Conservation (phyloP, 2,329 filamentous ascomycete genomes). For the Corynespora cassiicola region DNA sequence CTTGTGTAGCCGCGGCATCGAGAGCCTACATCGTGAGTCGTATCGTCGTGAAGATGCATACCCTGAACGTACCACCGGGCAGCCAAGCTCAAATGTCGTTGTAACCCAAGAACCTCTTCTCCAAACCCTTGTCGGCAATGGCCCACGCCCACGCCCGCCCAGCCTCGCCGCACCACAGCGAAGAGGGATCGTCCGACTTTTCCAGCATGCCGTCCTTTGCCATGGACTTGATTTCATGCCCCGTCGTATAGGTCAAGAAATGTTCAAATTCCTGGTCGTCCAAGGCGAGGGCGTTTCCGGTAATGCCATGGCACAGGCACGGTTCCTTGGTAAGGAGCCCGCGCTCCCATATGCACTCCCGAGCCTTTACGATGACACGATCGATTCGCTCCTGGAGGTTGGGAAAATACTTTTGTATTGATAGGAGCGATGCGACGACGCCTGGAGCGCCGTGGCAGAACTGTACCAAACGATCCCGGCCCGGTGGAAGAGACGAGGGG, state of each 20-base stretch:
- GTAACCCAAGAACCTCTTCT: slow-evolving; percentile 57
- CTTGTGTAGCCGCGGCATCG: slow-evolving; percentile 4
- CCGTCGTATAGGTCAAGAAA: slow-evolving; percentile 65
- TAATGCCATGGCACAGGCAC: slow-evolving; percentile 70
- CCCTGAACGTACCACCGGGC: too few relatives aligned
- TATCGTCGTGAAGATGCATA: slow-evolving; percentile 28
- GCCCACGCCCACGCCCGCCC: slow-evolving; percentile 58
- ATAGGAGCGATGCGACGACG: slow-evolving; percentile 64
- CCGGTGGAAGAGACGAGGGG: slow-evolving; percentile 60
- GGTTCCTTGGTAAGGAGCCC: slow-evolving; percentile 69
- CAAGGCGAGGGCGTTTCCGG: slow-evolving; percentile 68
- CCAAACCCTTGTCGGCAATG: slow-evolving; percentile 51
- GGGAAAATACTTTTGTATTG: slow-evolving; percentile 64
- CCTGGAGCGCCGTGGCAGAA: slow-evolving; percentile 74
- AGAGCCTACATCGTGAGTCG: slow-evolving; percentile 22
- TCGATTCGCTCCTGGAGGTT: slow-evolving; percentile 61
- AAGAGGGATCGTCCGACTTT: slow-evolving; percentile 57
- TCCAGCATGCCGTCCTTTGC: slow-evolving; percentile 60
- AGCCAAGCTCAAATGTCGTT: slow-evolving; percentile 57
- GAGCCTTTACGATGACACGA: slow-evolving; percentile 57
- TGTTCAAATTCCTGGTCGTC: slow-evolving; percentile 59
- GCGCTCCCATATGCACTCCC: slow-evolving; percentile 61
- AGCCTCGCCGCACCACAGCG: slow-evolving; percentile 58
- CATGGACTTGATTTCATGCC: slow-evolving; percentile 62
- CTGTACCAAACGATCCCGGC: slow-evolving; percentile 62